phyloP scores from a whole-genome alignment of 768 basidiomycete species.

The Rhizopogon roseolus region DNA sequence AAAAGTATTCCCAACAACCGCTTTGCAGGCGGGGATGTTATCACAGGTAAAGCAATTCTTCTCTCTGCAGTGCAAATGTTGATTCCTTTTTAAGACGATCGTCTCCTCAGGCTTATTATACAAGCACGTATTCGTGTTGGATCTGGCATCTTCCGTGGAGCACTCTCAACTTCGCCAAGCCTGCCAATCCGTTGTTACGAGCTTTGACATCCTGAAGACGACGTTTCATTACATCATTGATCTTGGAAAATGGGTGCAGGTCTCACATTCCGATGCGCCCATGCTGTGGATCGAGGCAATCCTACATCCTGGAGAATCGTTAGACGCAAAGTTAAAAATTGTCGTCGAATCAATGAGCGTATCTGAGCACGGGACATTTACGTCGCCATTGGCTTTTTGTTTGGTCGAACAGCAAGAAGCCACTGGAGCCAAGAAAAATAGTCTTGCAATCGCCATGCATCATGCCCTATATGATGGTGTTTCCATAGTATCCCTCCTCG shows the following conservation, averaged over 20 bases:
- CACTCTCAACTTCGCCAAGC: conserved; percentile 26
- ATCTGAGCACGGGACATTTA: conserved; percentile 20
- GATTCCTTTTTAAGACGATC: conserved; percentile 17
- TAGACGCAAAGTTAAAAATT: conserved; percentile 9
- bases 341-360: conserved; percentile 11
- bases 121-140: conserved; percentile 28
- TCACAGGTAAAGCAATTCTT: conserved; percentile 33
- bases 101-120: conserved; percentile 24
- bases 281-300: conserved; percentile 20
- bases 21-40: conserved; percentile 44
- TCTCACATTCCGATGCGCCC: conserved; percentile 17
- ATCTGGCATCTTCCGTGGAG: conserved; percentile 14
- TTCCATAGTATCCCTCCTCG: conserved; percentile 33
- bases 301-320: conserved; percentile 2
- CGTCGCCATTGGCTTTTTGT: conserved; percentile 15
- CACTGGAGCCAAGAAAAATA: conserved; percentile 5
- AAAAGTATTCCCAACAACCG: conserved; percentile 35
- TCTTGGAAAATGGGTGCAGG: conserved; percentile 26
- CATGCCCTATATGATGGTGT: conserved; percentile 46
- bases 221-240: conserved; percentile 41
- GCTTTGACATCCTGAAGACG: conserved; percentile 39
- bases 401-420: not conserved
- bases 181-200: conserved; percentile 29
- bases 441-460: conserved; percentile 38
- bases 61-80: not conserved